phyloP scores from a whole-genome alignment of 148 eudicot species.

The Amaranthus hypochondriacus region DNA sequence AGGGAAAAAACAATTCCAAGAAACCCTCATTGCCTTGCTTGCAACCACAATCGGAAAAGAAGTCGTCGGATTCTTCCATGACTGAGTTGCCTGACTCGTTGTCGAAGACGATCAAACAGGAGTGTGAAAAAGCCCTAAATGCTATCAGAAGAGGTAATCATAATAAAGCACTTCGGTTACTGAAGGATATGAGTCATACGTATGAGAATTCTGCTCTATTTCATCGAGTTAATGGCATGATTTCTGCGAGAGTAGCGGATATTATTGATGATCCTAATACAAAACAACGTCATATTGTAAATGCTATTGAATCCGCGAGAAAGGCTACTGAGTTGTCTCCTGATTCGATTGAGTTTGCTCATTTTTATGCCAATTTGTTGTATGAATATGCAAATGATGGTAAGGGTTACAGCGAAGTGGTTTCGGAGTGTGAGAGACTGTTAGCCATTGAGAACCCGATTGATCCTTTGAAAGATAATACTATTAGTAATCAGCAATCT shows the following conservation, averaged over 20 bases:
- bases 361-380: conserved; percentile 72
- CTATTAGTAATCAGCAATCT: conserved; percentile 16
- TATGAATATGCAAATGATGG: conserved; percentile 54
- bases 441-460: conserved; percentile 57
- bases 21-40: conserved; percentile 15
- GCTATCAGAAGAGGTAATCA: conserved; percentile 66
- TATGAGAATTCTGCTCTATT: conserved; percentile 48
- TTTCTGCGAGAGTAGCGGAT: conserved; percentile 50
- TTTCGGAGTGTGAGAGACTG: conserved; percentile 76
- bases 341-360: conserved; percentile 52
- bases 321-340: conserved; percentile 58
- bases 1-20: not conserved
- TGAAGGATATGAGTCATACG: conserved; percentile 52
- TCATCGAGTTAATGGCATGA: conserved; percentile 57
- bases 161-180: conserved; percentile 55
- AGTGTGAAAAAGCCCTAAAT: conserved; percentile 63
- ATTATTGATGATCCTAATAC: conserved; percentile 53
- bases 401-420: conserved; percentile 66
- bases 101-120: conserved; percentile 37
- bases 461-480: conserved; percentile 72
- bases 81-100: not conserved
- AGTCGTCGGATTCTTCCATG: not conserved
- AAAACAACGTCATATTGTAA: conserved; percentile 48
- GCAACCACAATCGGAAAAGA: conserved; percentile 8
- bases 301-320: conserved; percentile 60